Evolutionary conservation across 768 basidiomycete genomes (phyloP).

Genomic region (Rickenella mellea): DNA sequence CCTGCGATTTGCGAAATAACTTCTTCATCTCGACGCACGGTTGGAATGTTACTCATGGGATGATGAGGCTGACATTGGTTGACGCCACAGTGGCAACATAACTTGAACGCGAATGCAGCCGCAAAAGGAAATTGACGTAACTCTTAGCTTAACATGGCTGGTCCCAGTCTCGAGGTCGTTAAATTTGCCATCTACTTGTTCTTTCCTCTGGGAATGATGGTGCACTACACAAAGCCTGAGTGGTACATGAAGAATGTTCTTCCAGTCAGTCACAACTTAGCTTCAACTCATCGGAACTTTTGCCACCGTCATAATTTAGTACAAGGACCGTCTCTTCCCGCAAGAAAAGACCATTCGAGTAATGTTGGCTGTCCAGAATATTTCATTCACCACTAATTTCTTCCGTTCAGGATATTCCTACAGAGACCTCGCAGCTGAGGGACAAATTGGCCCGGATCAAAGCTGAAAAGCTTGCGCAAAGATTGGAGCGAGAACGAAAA

Average conservation of each 20-base stretch:
- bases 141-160: too few relatives aligned
- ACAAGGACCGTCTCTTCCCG: slow-evolving; percentile 66
- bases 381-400: not conserved
- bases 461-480: slow-evolving; percentile 41
- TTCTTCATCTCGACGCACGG: not conserved
- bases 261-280: slow-evolving; percentile 40
- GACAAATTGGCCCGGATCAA: slow-evolving; percentile 68
- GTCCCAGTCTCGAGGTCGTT: slow-evolving; percentile 82
- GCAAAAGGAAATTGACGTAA: too few relatives aligned
- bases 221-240: slow-evolving; percentile 81
- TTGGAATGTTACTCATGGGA: not conserved
- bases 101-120: too few relatives aligned
- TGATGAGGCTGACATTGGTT: too few relatives aligned
- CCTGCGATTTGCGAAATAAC: not conserved
- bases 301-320: slow-evolving; percentile 29
- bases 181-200: slow-evolving; percentile 85
- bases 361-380: slow-evolving; percentile 10
- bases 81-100: too few relatives aligned
- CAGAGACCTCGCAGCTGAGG: slow-evolving; percentile 53
- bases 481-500: slow-evolving; percentile 34
- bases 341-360: slow-evolving; percentile 48
- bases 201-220: slow-evolving; percentile 68
- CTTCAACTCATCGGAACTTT: not conserved
- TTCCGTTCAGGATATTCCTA: slow-evolving; percentile 44
- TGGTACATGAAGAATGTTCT: slow-evolving; percentile 77